Evolutionary conservation across 2,329 filamentous ascomycete species (phyloP), one percentile per base, ranked within the genome.

Genomic region (Chaetomium sp.): DNA sequence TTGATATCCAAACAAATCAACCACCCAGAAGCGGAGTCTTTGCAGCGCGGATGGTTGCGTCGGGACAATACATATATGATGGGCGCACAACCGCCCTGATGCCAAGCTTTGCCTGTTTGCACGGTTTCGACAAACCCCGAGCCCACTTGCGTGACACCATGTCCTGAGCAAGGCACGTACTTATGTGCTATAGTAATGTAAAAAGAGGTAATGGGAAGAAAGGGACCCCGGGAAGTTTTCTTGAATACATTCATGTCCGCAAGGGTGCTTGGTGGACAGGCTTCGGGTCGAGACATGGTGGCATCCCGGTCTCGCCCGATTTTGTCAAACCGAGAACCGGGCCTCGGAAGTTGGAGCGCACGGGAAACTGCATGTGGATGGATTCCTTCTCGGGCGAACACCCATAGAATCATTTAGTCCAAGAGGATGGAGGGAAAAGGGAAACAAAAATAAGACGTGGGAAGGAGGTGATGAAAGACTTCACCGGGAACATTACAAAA

Each of bases 1-100:
- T 27, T 66, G 64, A 66, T 66, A 66, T 65, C 62, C 58, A 61
- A 61, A 62, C 52, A 27, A 63, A 64, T 60, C 60, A 61, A 59
- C 56, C 58, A 27, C 19, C 19, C 19, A 27, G 57, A 60, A 61
- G 54, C 61, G 58, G 57, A 55, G 54, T 59, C 56, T 52, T 57
- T 44, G 53, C 53, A 54, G 49, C 51, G 38, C 45, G 56, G 50
- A 54, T 55, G 54, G 56, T 27, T 48, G 56, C 55, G 58, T 56
- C 52, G 59, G 53, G 44, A 57, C 49, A 57, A 57, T 56, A 55
- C 48, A 58, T 49, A 27, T 27, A 49, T 52, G 44, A 48, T 47
- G 52, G 49, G 58, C 48, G 47, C 48, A 58, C 51, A 58, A 52
- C 44, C 12, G 45, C 40, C 55, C 46, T 12, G 42, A 43, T 54